These are phyloP conservation scores for Pseudogymnoascus sp. DNA, from an alignment of 2,329 filamentous ascomycete species.

Conservation along the genomic window DNA sequence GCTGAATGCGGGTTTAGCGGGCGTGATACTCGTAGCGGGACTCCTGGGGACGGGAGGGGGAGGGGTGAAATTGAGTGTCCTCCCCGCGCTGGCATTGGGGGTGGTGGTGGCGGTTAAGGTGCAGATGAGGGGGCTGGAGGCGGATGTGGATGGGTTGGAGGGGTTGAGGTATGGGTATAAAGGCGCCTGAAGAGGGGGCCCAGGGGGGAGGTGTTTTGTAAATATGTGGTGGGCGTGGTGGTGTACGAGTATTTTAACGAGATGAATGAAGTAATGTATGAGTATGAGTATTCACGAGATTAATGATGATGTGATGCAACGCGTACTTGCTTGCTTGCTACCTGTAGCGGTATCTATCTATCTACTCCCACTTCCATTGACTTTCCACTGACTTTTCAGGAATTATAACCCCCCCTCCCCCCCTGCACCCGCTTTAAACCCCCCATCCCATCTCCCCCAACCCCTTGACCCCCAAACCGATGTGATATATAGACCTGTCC, in stretches of 20 bases:
- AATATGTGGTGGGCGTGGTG: background rate
- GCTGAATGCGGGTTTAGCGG: slow-evolving; percentile 51
- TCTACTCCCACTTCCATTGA: background rate
- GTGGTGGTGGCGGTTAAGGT: slow-evolving; percentile 55
- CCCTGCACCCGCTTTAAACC: background rate
- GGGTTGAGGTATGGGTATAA: slow-evolving; percentile 59
- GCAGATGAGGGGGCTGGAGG: slow-evolving; percentile 61
- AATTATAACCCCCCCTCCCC: background rate
- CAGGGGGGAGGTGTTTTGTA: background rate
- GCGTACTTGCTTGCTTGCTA: background rate
- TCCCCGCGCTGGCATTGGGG: slow-evolving; percentile 52
- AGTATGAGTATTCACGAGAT: too few species aligned
- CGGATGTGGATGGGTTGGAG: slow-evolving; percentile 56
- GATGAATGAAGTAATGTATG: background rate
- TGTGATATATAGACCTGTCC: background rate
- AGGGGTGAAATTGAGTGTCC: slow-evolving; percentile 27
- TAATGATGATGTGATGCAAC: too few species aligned
- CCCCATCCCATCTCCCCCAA: background rate
- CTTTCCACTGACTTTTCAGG: background rate
- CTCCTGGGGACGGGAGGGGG: slow-evolving; percentile 33
- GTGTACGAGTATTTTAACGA: background rate
- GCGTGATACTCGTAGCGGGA: slow-evolving; percentile 39
- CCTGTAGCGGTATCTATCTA: background rate
- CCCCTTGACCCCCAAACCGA: background rate
- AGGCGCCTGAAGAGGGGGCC: slow-evolving; percentile 46